Evolutionary conservation across 805 yeast species (phyloP), one percentile per base, ranked within the genome.

Genomic region (Kuraishia hungarica): DNA sequence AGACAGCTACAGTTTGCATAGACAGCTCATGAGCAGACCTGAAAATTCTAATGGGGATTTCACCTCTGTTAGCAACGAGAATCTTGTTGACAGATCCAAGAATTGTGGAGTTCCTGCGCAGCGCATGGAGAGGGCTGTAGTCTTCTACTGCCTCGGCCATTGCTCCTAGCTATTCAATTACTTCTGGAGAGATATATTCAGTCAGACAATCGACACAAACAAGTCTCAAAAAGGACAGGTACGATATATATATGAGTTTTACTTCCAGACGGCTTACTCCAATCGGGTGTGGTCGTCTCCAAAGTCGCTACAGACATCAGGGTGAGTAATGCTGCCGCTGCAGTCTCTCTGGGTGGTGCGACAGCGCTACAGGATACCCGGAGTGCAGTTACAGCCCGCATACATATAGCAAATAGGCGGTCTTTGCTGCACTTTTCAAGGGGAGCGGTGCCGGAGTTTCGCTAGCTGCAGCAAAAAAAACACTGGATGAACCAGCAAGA

Each of bases 1-100:
- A 93, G 67, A 93, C 87, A 51, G 98, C 99, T 48, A 94, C 97
- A 0, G 99, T 92, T 67, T 89, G 91, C 96, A 94, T 89, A 22
- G 96, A 87, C 66, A 93, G 78, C 73, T 93, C 99, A 74, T 94
- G 99, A 58, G 99, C 99, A 43, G 97, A 86, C 74, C 99, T 83
- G 74, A 93, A 93, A 69, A 93, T 92, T 73, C 94, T 75, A 66
- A 86, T 85, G 50, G 93, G 93, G 63, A 87, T 87, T 71, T 87
- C 93, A 64, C 93, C 94, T 74, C 94, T 77, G 75, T 86, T 87
- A 60, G 93, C 93, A 48, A 88, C 94, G 59, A 88, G 74, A 66
- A 87, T 81, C 76, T 80, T 79, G 70, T 78, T 78, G 71, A 79
- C 78, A 56, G 76, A 67, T 52, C 83, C 82, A 48, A 80, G 71